Percentiles rank a stretch among this genome's conserved stretches.
Conservation (phyloP, 345 rosid species). For the Ceriops tagal region DNA sequence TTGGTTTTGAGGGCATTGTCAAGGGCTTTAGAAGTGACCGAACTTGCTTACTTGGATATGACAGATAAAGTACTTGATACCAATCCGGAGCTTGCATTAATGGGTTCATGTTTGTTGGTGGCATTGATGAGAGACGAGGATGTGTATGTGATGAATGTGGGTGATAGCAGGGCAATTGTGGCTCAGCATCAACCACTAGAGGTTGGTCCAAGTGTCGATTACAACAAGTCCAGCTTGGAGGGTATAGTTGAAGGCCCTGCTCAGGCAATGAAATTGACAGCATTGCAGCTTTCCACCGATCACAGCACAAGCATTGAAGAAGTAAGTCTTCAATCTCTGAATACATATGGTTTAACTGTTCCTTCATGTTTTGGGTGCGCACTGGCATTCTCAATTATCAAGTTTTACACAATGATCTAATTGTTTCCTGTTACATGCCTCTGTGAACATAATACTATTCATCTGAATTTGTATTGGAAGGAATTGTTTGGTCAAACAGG, state of each 20-base stretch:
- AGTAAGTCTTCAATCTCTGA: constrained; percentile 44
- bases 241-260: constrained; percentile 51
- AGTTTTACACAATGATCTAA: neutral
- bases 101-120: constrained; percentile 95
- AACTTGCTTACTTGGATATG: constrained; percentile 83
- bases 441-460: neutral
- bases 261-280: constrained; percentile 47
- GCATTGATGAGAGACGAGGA: constrained; percentile 95
- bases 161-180: constrained; percentile 95
- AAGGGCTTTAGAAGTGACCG: constrained; percentile 71
- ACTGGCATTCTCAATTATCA: neutral
- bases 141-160: constrained; percentile 94
- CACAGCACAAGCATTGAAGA: constrained; percentile 96
- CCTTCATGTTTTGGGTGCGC: neutral
- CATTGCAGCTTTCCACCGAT: constrained; percentile 90
- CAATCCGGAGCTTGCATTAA: constrained; percentile 92
- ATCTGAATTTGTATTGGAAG: neutral
- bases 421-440: constrained; percentile 2
- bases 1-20: constrained; percentile 82
- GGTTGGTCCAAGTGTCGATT: constrained; percentile 35
- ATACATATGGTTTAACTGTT: constrained; percentile 4
- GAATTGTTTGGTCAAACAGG: neutral
- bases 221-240: constrained; percentile 38
- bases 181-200: constrained; percentile 63
- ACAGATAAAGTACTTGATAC: constrained; percentile 82